Conservation (phyloP, 2,329 filamentous ascomycete genomes). For the Fusarium equiseti region DNA sequence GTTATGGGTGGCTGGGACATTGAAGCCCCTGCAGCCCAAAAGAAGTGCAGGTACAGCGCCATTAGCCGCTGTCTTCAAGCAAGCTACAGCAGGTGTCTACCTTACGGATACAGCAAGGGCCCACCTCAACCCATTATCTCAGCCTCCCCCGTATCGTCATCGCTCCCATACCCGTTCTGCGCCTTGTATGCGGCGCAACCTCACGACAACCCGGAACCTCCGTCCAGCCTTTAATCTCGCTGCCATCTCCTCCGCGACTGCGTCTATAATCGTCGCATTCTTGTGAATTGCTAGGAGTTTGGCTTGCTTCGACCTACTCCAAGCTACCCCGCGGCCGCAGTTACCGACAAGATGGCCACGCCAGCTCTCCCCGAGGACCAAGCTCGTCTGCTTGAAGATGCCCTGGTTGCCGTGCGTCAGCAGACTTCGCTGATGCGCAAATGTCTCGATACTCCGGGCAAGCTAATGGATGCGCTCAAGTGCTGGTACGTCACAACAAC, state of each 20-base stretch:
- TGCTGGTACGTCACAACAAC: conserved; percentile 80
- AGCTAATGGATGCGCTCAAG: conserved; percentile 99
- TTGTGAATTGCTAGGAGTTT: conserved; percentile 45
- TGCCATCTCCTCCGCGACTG: conserved; percentile 35
- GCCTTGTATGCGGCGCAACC: conserved; percentile 46
- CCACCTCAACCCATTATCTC: conserved; percentile 47
- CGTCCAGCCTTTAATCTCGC: conserved; percentile 23
- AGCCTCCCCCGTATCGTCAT: conserved; percentile 51
- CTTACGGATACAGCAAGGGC: conserved; percentile 7
- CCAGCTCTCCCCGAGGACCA: conserved; percentile 80
- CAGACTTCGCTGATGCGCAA: conserved; percentile 98
- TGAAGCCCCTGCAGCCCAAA: conserved; percentile 41
- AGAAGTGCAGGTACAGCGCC: conserved; percentile 38
- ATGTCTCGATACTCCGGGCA: conserved; percentile 95
- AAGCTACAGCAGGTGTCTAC: conserved; percentile 17
- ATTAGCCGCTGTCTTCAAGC: conserved; percentile 36
- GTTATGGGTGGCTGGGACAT: conserved; percentile 18
- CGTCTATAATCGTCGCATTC: conserved; percentile 37
- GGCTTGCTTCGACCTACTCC: conserved; percentile 36
- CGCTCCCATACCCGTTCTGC: conserved; percentile 39
- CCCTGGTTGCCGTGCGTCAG: conserved; percentile 93
- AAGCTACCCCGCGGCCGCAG: conserved; percentile 52
- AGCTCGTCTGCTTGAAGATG: conserved; percentile 96
- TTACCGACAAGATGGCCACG: conserved; percentile 57
- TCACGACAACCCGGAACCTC: conserved; percentile 39